Evolutionary conservation across 2,329 filamentous ascomycete genomes (phyloP).

Genomic region (Macrophomina pseudophaseolina): DNA sequence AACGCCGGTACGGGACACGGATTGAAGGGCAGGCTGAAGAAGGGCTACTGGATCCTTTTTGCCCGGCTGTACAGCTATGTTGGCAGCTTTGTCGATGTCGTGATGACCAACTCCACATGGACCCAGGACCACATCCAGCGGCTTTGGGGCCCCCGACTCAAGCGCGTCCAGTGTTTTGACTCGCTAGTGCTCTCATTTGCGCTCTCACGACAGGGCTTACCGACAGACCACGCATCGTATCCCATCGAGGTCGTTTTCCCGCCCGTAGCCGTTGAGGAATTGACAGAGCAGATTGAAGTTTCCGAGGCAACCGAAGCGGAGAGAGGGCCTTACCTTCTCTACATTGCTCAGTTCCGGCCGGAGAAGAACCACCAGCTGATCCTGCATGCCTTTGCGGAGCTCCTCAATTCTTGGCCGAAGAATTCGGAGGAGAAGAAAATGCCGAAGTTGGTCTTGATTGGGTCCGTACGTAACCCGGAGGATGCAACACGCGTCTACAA

Average conservation of each 20-base stretch:
- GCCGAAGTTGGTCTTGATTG: constrained; percentile 81
- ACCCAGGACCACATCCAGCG: constrained; percentile 74
- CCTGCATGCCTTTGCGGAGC: constrained; percentile 80
- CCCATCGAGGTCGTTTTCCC: constrained; percentile 81
- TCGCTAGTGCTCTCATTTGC: constrained; percentile 24
- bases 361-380: constrained; percentile 96
- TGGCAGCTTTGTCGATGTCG: constrained; percentile 83
- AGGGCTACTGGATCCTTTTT: constrained; percentile 84
- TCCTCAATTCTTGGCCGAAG: constrained; percentile 54
- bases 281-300: constrained; percentile 76
- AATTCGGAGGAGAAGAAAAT: constrained; percentile 50
- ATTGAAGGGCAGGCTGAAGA: constrained; percentile 72
- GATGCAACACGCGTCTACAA: constrained; percentile 87
- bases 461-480: constrained; percentile 84
- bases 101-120: constrained; percentile 98
- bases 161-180: constrained; percentile 16
- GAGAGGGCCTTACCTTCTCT: constrained; percentile 77
- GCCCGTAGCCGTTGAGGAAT: constrained; percentile 85
- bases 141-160: constrained; percentile 30
- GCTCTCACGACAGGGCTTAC: constrained; percentile 17
- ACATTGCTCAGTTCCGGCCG: constrained; percentile 95
- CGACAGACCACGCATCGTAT: constrained; percentile 19
- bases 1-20: constrained; percentile 85
- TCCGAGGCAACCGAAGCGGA: constrained; percentile 69
- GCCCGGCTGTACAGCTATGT: constrained; percentile 81